These are phyloP conservation scores for Gentiana dahurica DNA, from an alignment of 257 asterid genomes.

Conservation along the genomic window DNA sequence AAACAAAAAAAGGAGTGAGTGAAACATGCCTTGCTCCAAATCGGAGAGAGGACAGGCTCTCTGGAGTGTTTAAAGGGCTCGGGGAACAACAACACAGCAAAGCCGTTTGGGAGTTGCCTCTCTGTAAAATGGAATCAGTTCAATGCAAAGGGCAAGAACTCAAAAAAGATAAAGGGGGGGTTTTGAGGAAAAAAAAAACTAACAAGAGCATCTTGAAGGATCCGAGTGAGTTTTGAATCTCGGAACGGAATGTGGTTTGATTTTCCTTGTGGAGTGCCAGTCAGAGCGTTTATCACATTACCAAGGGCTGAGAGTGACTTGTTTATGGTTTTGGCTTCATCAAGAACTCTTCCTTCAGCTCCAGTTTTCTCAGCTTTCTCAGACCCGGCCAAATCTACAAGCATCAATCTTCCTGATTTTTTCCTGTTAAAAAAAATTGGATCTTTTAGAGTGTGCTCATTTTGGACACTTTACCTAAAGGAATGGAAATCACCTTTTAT, in stretches of 20 bases:
- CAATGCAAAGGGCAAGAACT: conserved; percentile 2
- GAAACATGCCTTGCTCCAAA: conserved; percentile 68
- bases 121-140: conserved; percentile 38
- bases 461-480: not conserved
- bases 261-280: conserved; percentile 32
- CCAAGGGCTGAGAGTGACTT: conserved; percentile 82
- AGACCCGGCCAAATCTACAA: conserved; percentile 88
- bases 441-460: conserved; percentile 2
- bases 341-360: conserved; percentile 83
- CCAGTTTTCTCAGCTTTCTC: conserved; percentile 87
- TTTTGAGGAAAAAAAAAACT: conserved; percentile 22
- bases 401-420: conserved; percentile 53
- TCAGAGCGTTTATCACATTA: conserved; percentile 75
- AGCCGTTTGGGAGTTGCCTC: conserved; percentile 72
- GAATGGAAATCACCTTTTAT: conserved; percentile 35
- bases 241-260: conserved; percentile 70
- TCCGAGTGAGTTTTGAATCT: conserved; percentile 81
- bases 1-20: not conserved
- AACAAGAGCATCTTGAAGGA: conserved; percentile 74
- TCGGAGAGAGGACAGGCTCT: conserved; percentile 79
- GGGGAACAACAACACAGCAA: conserved; percentile 90
- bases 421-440: conserved; percentile 27
- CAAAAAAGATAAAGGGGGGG: conserved; percentile 8
- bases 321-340: conserved; percentile 86
- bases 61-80: conserved; percentile 63